Evolutionary conservation across 768 basidiomycete genomes (phyloP).

Genomic region (Baorangia bicolor): DNA sequence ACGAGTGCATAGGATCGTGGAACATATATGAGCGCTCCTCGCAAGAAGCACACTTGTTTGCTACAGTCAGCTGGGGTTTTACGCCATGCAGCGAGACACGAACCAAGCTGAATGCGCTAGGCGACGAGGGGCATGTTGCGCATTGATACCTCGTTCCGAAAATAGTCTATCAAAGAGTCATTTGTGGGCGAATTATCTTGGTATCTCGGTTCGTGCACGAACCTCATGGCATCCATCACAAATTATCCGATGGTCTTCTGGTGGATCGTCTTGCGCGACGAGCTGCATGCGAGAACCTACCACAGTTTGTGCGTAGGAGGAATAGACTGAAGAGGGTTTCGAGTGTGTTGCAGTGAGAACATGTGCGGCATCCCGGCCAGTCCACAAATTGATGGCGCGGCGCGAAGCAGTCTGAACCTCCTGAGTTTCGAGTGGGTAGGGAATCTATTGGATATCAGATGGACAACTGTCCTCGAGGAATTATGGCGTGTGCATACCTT

Average conservation of each 20-base stretch:
- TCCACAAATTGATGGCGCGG: conserved; percentile 74
- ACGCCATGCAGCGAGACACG: not conserved
- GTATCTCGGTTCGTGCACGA: conserved; percentile 17
- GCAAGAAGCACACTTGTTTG: conserved; percentile 70
- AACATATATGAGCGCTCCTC: conserved; percentile 74
- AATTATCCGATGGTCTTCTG: conserved; percentile 54
- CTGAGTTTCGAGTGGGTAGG: conserved; percentile 70
- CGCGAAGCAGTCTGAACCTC: conserved; percentile 78
- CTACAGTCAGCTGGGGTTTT: not conserved
- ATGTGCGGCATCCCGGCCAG: conserved; percentile 67
- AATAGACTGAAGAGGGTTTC: conserved; percentile 56
- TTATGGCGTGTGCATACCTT: conserved; percentile 54
- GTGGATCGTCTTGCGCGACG: conserved; percentile 28
- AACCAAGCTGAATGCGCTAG: conserved; percentile 73
- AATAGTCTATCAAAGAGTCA: conserved; percentile 50
- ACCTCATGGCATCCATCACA: conserved; percentile 67
- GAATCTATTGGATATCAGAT: conserved; percentile 56
- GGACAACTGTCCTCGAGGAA: not conserved
- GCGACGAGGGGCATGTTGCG: conserved; percentile 79
- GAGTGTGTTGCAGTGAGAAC: conserved; percentile 49
- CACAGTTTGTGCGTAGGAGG: conserved; percentile 67
- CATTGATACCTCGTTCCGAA: conserved; percentile 85
- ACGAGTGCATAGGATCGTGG: conserved; percentile 84
- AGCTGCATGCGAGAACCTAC: conserved; percentile 49
- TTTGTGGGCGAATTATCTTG: not conserved